These are phyloP conservation scores for Wallacemonas sp. DNA, from an alignment of 208 protist species.

Conservation along the genomic window DNA sequence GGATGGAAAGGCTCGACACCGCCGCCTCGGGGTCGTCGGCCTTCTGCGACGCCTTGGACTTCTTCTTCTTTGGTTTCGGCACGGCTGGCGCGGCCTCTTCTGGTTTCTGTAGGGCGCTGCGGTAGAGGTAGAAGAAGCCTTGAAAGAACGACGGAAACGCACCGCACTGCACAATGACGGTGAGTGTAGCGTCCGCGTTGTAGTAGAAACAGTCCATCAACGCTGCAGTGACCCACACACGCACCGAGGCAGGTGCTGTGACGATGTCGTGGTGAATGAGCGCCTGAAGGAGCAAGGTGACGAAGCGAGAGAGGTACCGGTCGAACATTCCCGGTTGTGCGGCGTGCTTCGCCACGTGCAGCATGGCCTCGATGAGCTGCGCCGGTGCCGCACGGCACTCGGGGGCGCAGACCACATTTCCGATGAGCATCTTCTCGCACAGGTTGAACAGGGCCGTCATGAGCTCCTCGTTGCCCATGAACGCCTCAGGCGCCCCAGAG, in stretches of 20 bases:
- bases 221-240: conserved; percentile 77
- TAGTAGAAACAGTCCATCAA: conserved; percentile 89
- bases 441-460: conserved; percentile 70
- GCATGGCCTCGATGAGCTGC: conserved; percentile 83
- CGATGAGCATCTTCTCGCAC: conserved; percentile 85
- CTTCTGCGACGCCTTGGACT: conserved; percentile 28
- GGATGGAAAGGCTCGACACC: conserved; percentile 61
- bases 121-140: conserved; percentile 69
- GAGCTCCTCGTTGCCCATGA: conserved; percentile 49
- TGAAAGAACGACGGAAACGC: conserved; percentile 80
- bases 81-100: not conserved
- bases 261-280: conserved; percentile 58
- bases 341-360: conserved; percentile 79
- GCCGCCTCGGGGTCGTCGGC: conserved; percentile 42
- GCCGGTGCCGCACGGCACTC: conserved; percentile 63
- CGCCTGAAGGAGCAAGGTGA: conserved; percentile 64
- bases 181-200: conserved; percentile 63
- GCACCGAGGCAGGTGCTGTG: conserved; percentile 43
- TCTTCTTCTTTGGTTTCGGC: conserved; percentile 28
- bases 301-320: conserved; percentile 56
- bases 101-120: conserved; percentile 24
- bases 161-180: conserved; percentile 37
- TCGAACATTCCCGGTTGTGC: conserved; percentile 46
- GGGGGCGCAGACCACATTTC: conserved; percentile 35
- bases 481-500: conserved; percentile 58